These are phyloP conservation scores for Podospora pseudoanserina DNA, from an alignment of 495 filamentous ascomycete species.

Conservation along the genomic window DNA sequence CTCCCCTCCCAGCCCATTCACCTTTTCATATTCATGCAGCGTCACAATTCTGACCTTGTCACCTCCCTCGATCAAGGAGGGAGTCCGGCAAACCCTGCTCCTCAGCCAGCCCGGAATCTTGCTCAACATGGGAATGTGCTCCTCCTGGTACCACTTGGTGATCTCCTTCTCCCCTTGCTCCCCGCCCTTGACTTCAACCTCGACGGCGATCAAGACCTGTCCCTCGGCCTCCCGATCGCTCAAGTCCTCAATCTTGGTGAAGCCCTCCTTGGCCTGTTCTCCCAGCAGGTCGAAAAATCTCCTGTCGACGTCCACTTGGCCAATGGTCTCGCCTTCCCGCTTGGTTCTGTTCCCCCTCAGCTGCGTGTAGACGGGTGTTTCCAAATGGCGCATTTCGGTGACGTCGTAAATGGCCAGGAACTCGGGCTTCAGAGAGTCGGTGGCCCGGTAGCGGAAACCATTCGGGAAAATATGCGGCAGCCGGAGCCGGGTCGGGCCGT, in stretches of 20 bases:
- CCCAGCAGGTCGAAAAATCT: conserved; percentile 62
- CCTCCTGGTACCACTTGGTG: conserved; percentile 65
- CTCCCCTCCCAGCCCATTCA: conserved; percentile 60
- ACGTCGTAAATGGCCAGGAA: conserved; percentile 81
- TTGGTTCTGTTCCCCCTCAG: conserved; percentile 66
- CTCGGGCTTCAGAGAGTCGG: conserved; percentile 56
- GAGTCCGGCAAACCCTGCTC: conserved; percentile 59
- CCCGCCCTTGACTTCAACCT: conserved; percentile 51
- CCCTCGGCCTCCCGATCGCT: conserved; percentile 57
- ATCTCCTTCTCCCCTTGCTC: conserved; percentile 53
- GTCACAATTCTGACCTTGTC: conserved; percentile 52
- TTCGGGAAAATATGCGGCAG: conserved; percentile 65
- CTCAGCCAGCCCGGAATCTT: conserved; percentile 74
- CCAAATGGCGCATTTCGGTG: conserved; percentile 64
- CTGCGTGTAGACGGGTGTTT: conserved; percentile 61
- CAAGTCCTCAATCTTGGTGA: conserved; percentile 56
- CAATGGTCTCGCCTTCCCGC: conserved; percentile 72
- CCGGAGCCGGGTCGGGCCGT: conserved; percentile 72
- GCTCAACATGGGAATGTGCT: conserved; percentile 66
- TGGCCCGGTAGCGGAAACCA: conserved; percentile 72
- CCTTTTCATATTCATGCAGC: conserved; percentile 65
- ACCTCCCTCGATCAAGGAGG: conserved; percentile 43
- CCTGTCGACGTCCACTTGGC: conserved; percentile 67
- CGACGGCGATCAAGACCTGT: conserved; percentile 59
- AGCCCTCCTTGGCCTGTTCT: conserved; percentile 50